A percentile compares a stretch with the other conserved stretches of the same genome.
phyloP scores from a whole-genome alignment of 257 asterid genomes.

The Plantago major region DNA sequence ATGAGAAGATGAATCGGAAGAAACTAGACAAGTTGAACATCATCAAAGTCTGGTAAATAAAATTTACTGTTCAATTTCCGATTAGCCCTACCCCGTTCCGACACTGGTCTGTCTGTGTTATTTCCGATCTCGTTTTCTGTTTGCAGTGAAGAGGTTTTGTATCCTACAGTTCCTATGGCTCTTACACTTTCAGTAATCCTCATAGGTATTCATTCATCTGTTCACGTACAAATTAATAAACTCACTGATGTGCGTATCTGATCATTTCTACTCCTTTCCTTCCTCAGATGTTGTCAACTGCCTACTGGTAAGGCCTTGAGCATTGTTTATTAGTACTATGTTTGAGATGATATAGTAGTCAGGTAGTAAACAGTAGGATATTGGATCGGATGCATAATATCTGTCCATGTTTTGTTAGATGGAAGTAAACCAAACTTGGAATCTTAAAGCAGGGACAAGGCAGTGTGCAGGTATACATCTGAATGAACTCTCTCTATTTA shows the following conservation, averaged over 20 bases:
- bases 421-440: conserved; percentile 92
- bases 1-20: conserved; percentile 64
- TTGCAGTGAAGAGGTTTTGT: conserved; percentile 76
- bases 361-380: too few relatives aligned
- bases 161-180: conserved; percentile 96
- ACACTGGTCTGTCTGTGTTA: too few relatives aligned
- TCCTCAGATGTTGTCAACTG: conserved; percentile 80
- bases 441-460: conserved; percentile 54
- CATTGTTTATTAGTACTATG: neutral
- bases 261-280: neutral
- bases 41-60: conserved; percentile 64
- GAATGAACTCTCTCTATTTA: too few relatives aligned
- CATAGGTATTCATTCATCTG: conserved; percentile 55
- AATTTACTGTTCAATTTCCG: too few relatives aligned
- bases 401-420: conserved; percentile 38
- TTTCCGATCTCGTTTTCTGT: neutral
- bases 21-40: conserved; percentile 74
- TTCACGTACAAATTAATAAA: neutral
- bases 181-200: conserved; percentile 93
- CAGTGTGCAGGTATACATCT: too few relatives aligned
- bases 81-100: too few relatives aligned
- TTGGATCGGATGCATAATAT: too few relatives aligned
- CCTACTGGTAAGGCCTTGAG: conserved; percentile 52
- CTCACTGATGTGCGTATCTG: neutral
- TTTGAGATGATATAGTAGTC: neutral